Percentiles rank a stretch among this genome's conserved stretches.
Conservation (phyloP, 2,329 filamentous ascomycete genomes). For the Arachnomyces sp. region DNA sequence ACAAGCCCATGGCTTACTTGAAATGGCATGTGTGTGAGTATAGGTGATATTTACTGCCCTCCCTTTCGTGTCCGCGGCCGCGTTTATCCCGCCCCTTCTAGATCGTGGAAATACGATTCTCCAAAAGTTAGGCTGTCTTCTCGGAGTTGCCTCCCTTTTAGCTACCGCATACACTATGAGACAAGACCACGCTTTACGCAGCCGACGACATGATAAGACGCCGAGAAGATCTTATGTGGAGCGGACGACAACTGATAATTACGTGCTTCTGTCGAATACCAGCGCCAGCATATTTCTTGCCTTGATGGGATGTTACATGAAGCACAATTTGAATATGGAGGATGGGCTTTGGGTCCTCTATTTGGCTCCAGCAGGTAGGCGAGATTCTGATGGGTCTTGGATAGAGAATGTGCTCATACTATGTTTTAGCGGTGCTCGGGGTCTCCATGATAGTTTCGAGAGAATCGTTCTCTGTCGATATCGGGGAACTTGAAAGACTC, state of each 20-base stretch:
- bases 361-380: constrained; percentile 32
- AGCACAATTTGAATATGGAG: constrained; percentile 9
- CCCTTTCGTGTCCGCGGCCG: constrained; percentile 23
- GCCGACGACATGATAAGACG: constrained; percentile 24
- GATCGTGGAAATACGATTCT: constrained; percentile 12
- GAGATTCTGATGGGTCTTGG: neutral
- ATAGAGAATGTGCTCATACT: constrained; percentile 3
- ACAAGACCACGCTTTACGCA: constrained; percentile 19
- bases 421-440: constrained; percentile 24
- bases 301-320: constrained; percentile 18
- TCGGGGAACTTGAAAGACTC: constrained; percentile 29
- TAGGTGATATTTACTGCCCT: constrained; percentile 29
- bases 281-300: constrained; percentile 23
- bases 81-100: constrained; percentile 27
- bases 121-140: constrained; percentile 22
- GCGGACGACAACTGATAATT: constrained; percentile 14
- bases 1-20: constrained; percentile 1
- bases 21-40: constrained; percentile 13
- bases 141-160: constrained; percentile 29
- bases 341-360: constrained; percentile 22
- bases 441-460: constrained; percentile 24
- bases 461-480: constrained; percentile 32
- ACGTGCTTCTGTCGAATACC: constrained; percentile 21
- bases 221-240: constrained; percentile 15
- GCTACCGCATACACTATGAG: constrained; percentile 31